Percentiles rank a stretch among this genome's conserved stretches.
These are phyloP conservation scores for Paramecium biaurelia DNA, from an alignment of 73 alveolate species.

Conservation along the genomic window DNA sequence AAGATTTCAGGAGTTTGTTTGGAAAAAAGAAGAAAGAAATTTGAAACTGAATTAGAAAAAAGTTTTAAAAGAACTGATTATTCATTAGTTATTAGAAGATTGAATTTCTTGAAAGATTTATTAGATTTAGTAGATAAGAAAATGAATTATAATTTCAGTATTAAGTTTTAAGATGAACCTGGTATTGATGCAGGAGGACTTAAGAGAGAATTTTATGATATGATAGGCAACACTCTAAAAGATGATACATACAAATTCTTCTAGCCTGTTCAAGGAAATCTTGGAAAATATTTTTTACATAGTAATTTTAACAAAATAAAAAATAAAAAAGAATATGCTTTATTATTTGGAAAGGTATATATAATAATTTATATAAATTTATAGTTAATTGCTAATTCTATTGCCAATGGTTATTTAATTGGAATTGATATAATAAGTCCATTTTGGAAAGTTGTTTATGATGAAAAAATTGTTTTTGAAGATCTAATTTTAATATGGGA, in stretches of 20 bases:
- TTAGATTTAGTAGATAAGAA: neutral
- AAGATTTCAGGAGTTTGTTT: conserved; percentile 20
- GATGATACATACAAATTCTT: conserved; percentile 59
- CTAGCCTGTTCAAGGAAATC: neutral
- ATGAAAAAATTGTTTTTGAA: neutral
- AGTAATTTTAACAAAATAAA: neutral
- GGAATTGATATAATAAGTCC: conserved; percentile 27
- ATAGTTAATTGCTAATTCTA: conserved; percentile 54
- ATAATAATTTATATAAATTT: neutral
- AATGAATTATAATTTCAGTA: neutral
- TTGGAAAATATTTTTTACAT: conserved; percentile 48
- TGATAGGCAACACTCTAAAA: conserved; percentile 56
- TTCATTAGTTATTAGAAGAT: conserved; percentile 7
- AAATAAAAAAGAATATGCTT: conserved; percentile 14
- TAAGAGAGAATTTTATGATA: conserved; percentile 60
- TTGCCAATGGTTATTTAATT: neutral
- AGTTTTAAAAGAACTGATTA: neutral
- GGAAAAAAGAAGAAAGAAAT: conserved; percentile 42
- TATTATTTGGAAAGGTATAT: conserved; percentile 56
- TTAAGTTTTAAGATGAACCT: conserved; percentile 48
- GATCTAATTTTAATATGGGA: neutral
- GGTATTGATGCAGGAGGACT: conserved; percentile 66
- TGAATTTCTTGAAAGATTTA: conserved; percentile 51
- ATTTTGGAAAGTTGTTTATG: conserved; percentile 38
- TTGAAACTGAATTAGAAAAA: neutral